Evolutionary conservation across 331 rosid genomes (phyloP), one percentile per base, ranked within the genome.

Genomic region (Phaseolus coccineus): DNA sequence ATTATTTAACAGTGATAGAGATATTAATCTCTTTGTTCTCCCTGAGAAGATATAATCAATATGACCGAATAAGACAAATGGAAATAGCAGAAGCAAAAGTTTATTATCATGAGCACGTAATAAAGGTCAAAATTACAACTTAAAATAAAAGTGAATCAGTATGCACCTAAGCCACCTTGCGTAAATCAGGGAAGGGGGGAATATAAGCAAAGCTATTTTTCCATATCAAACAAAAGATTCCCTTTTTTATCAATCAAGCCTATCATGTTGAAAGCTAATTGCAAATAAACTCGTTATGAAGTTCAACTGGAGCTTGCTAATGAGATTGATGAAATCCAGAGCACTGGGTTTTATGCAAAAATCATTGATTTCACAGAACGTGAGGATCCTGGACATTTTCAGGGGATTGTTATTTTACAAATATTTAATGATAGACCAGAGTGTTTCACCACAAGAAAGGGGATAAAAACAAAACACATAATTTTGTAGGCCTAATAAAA

Each of bases 111-210:
- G 78, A 61, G 76, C 63, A 74, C 12, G 65, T 69, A 68, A 55
- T 22, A 82, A 84, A 82, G 80, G 88, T 85, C 85, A 55, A 76
- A 64, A 77, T 78, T 70, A 64, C 77, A 80, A 59, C 46, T 56
- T 6, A 50, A 56, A 64, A 63, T 13, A 47, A 67, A 76, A 58
- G 46, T 9, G 59, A 76, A 76, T 47, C 31, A 78, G 66, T 39
- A 61, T 30, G 53, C 19, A 44, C 77, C 57, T 72, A 76, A 73
- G 67, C 27, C 70, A 81, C 53, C 76, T 69, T 51, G 69, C 77
- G 76, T 48, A 12, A 67, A 69, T 77, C 64, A 76, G 58, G 77
- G 80, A 46, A 25, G 42, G 66, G 53, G 67, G 19, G 0, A 53
- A 39, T 67, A 65, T 12, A 67, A 28, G 31, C 65, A 69, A 72